Evolutionary conservation across 106 monocot genomes (phyloP), one percentile per base, ranked within the genome.

Genomic region (Agapanthus africanus): DNA sequence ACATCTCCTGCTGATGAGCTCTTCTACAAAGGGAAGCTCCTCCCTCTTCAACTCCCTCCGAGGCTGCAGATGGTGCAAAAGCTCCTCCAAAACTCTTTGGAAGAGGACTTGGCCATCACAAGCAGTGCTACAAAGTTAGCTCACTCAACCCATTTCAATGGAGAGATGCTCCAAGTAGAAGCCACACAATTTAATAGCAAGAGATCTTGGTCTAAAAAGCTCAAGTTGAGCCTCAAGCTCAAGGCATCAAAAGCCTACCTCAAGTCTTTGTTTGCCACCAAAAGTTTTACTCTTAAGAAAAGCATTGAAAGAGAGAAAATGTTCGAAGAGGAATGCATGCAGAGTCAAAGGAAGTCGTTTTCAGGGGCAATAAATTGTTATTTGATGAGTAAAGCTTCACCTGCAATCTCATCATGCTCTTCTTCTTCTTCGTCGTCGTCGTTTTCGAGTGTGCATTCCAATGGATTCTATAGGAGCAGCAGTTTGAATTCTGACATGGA

Each of bases 191-290:
- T 38, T 1, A 18, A 30, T 26, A 59, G 66, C 11, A 88, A 82
- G 81, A 82, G 80, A 37, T 28, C 79, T 6, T 89, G 86, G 91
- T 52, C 80, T 3, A 84, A 76, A 77, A 76, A 85, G 32, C 86
- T 77, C 71, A 95, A 83, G 80, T 75, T 91, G 36, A 83, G 74
- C 50, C 73, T 84, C 47, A 66, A 44, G 66, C 66, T 66, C 42
- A 85, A 77, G 74, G 91, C 91, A 14, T 88, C 95, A 7, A 78
- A 71, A 41, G 85, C 83, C 57, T 97, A 91, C 32, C 50, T 97
- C 64, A 91, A 81, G 56, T 86, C 84, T 19, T 76, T 95, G 25
- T 88, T 89, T 77, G 77, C 74, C 19, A 74, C 76, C 37, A 86
- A 78, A 49, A 50, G 37, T 40, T 71, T 44, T 63, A 83, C 62